These are phyloP conservation scores for Ceratobasidium sp. DNA, from an alignment of 1,284 basidiomycete genomes.

Conservation along the genomic window DNA sequence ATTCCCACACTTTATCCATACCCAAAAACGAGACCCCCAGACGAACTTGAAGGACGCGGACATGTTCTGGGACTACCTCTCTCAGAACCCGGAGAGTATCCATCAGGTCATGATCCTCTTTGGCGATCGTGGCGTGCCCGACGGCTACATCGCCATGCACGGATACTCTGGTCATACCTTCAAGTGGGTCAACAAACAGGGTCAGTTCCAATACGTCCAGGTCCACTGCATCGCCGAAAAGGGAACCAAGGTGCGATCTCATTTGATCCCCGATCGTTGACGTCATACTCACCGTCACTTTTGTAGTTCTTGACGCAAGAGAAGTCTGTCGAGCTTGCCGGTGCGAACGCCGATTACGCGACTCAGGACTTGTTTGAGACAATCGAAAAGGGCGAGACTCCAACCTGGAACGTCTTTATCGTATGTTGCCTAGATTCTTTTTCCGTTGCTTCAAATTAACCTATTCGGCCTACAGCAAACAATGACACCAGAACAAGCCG, in stretches of 20 bases:
- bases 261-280: conserved; percentile 34
- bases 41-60: conserved; percentile 85
- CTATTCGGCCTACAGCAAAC: conserved; percentile 66
- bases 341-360: conserved; percentile 83
- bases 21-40: conserved; percentile 91
- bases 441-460: background rate
- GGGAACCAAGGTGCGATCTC: conserved; percentile 66
- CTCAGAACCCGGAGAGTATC: conserved; percentile 85
- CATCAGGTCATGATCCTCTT: conserved; percentile 92
- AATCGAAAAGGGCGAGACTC: conserved; percentile 80
- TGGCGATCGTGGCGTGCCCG: conserved; percentile 90
- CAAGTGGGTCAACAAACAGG: conserved; percentile 84
- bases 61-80: conserved; percentile 88
- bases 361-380: conserved; percentile 78
- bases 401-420: conserved; percentile 80
- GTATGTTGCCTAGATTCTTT: conserved; percentile 51
- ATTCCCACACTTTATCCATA: conserved; percentile 94
- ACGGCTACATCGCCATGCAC: conserved; percentile 83
- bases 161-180: conserved; percentile 94
- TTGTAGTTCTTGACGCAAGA: conserved; percentile 68
- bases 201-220: conserved; percentile 83
- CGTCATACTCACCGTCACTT: background rate
- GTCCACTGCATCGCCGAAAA: conserved; percentile 79
- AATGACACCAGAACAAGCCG: conserved; percentile 90
- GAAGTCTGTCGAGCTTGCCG: conserved; percentile 64